A percentile compares a stretch with the other conserved stretches of the same genome.
Conservation (phyloP, 345 rosid genomes). For the Dipteronia dyeriana region DNA sequence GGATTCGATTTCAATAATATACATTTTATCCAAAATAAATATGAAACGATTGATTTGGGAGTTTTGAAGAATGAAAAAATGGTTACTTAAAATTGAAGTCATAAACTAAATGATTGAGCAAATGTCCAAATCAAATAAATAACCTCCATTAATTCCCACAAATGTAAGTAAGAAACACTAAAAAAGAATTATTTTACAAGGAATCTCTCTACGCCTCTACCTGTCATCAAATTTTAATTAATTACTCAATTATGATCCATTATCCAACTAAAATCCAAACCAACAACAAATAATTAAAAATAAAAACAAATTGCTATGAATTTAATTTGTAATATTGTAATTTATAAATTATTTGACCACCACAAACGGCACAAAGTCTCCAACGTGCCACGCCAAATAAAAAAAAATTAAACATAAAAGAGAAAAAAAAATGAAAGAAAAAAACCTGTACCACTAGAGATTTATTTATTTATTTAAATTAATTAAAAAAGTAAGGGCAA, state of each 20-base stretch:
- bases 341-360: too few relatives aligned
- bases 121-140: neutral
- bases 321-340: neutral
- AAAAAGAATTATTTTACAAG: neutral
- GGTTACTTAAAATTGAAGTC: too few relatives aligned
- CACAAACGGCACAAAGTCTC: too few relatives aligned
- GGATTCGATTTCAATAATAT: too few relatives aligned
- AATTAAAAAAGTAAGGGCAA: slow-evolving; percentile 18
- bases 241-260: neutral
- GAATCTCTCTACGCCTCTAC: neutral
- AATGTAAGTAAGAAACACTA: too few relatives aligned
- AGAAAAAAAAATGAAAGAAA: neutral
- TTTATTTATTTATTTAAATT: neutral
- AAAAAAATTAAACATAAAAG: neutral
- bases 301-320: neutral
- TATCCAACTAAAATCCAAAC: neutral
- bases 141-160: too few relatives aligned
- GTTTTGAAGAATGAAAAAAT: too few relatives aligned
- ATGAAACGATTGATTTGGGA: too few relatives aligned
- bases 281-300: neutral
- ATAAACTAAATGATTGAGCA: neutral
- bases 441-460: neutral
- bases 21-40: too few relatives aligned
- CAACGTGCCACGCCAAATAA: neutral
- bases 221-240: neutral